phyloP scores from a whole-genome alignment of 2,329 filamentous ascomycete genomes.

The Fusarium sp. region DNA sequence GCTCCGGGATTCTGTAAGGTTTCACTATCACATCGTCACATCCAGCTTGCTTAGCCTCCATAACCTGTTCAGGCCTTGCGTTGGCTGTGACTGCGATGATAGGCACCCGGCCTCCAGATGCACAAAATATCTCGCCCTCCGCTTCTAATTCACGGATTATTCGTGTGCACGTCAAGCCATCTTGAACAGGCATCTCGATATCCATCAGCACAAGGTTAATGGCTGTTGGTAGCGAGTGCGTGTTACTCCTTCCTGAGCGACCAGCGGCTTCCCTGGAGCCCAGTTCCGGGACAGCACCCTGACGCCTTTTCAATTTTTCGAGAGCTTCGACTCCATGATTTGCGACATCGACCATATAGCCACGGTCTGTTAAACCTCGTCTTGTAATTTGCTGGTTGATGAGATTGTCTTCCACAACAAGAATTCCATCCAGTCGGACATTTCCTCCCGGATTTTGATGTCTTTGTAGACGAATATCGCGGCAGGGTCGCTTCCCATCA shows the following conservation, averaged over 20 bases:
- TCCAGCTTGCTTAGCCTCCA: constrained; percentile 62
- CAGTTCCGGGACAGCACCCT: constrained; percentile 40
- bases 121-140: constrained; percentile 61
- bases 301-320: constrained; percentile 56
- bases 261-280: constrained; percentile 7
- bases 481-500: constrained; percentile 39
- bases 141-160: constrained; percentile 72
- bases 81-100: constrained; percentile 78
- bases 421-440: constrained; percentile 56
- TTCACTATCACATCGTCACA: constrained; percentile 78
- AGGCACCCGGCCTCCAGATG: constrained; percentile 64
- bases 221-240: constrained; percentile 48
- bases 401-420: constrained; percentile 71
- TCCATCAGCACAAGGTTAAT: constrained; percentile 79
- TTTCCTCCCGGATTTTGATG: constrained; percentile 48
- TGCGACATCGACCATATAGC: constrained; percentile 65
- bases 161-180: constrained; percentile 74
- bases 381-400: constrained; percentile 70
- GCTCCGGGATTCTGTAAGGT: constrained; percentile 73
- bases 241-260: constrained; percentile 26
- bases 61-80: constrained; percentile 71
- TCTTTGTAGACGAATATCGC: constrained; percentile 40
- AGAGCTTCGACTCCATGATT: constrained; percentile 69
- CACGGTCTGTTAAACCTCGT: constrained; percentile 62
- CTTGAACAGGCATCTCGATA: constrained; percentile 81